Evolutionary conservation across 805 yeast species (phyloP), one percentile per base, ranked within the genome.

Genomic region (Metschnikowia cerradonensis): DNA sequence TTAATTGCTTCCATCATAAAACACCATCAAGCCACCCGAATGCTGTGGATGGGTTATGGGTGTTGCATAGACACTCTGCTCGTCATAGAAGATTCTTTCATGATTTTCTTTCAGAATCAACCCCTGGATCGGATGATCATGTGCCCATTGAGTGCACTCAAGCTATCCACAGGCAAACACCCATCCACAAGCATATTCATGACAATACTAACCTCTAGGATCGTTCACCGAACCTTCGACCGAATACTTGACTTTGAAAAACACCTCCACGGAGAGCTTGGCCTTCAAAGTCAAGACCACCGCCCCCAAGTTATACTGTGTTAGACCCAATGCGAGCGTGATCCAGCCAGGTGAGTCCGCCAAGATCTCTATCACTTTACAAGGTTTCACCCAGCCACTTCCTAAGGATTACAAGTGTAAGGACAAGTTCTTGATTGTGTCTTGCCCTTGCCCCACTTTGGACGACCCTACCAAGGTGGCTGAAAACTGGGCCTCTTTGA

Each of bases 231-330:
- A 80, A 60, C 83, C 86, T 58, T 79, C 85, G 40, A 85, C 94
- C 15, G 86, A 84, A 65, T 71, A 75, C 50, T 74, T 84, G 61
- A 67, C 72, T 41, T 76, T 84, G 56, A 66, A 77, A 68, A 84
- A 83, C 60, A 73, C 85, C 38, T 68, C 80, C 14, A 75, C 76
- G 49, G 72, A 82, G 32, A 76, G 84, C 41, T 71, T 81, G 61
- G 97, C 96, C 31, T 94, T 90, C 78, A 94, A 94, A 75, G 97
- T 94, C 65, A 94, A 92, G 74, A 92, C 99, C 42, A 94, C 99
- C 6, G 97, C 98, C 8, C 99, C 99, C 54, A 91, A 89, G 69
- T 76, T 89, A 69, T 86, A 91, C 76, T 89, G 96, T 69, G 98
- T 94, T 47, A 86, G 97, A 72, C 99, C 99, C 55, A 94, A 91